These are phyloP conservation scores for Pestalotiopsis sp. DNA, from an alignment of 2,329 filamentous ascomycete species.

Conservation along the genomic window DNA sequence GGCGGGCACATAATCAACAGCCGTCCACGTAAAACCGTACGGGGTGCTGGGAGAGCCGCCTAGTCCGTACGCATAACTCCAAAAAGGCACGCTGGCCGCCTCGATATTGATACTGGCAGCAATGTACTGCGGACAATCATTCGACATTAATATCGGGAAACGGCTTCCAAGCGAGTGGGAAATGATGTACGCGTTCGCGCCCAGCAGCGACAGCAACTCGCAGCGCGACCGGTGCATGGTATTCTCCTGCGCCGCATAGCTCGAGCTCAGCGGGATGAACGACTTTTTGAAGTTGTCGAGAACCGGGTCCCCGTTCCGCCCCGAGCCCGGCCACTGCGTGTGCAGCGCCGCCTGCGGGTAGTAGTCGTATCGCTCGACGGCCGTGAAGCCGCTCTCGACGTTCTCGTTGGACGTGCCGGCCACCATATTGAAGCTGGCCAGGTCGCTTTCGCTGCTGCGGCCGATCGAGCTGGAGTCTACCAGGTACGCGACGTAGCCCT, in stretches of 20 bases:
- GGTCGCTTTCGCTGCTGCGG: slow-evolving; percentile 20
- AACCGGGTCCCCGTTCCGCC: slow-evolving; percentile 28
- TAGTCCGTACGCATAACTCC: neutral
- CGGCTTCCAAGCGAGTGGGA: slow-evolving; percentile 32
- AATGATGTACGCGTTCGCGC: slow-evolving; percentile 29
- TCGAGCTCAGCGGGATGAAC: slow-evolving; percentile 25
- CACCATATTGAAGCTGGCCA: slow-evolving; percentile 21
- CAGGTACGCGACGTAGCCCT: slow-evolving; percentile 48
- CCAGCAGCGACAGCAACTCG: slow-evolving; percentile 30
- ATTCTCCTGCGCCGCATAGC: slow-evolving; percentile 29
- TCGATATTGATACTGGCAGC: slow-evolving; percentile 30
- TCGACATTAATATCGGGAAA: slow-evolving; percentile 24
- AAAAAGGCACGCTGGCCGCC: slow-evolving; percentile 29
- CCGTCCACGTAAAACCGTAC: slow-evolving; percentile 44
- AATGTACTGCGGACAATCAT: slow-evolving; percentile 29
- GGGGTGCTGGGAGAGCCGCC: slow-evolving; percentile 22
- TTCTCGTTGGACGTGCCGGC: slow-evolving; percentile 23
- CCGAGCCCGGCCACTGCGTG: neutral
- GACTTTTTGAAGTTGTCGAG: slow-evolving; percentile 29
- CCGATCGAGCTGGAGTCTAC: slow-evolving; percentile 26
- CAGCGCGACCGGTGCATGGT: slow-evolving; percentile 32
- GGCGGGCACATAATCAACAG: slow-evolving; percentile 44
- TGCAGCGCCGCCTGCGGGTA: slow-evolving; percentile 38
- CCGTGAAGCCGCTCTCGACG: slow-evolving; percentile 28
- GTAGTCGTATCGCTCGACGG: slow-evolving; percentile 14